Evolutionary conservation across 2,329 filamentous ascomycete genomes (phyloP), one percentile per base, ranked within the genome.

Genomic region (Hymenoscyphus fraxineus): DNA sequence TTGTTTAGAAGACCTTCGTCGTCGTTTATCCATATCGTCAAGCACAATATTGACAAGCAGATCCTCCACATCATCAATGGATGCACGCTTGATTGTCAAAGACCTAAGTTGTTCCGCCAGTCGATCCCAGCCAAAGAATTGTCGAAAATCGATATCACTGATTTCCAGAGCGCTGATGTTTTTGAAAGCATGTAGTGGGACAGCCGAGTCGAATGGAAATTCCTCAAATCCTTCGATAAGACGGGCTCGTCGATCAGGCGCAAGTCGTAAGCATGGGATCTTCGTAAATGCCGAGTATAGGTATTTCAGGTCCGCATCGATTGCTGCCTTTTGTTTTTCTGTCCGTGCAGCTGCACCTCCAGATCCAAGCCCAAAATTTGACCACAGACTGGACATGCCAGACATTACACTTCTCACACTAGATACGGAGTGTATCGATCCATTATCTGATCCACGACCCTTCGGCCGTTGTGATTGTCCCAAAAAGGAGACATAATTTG

Each of bases 241-340:
- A 61, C 90, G 88, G 59, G 94, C 93, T 70, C 92, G 91, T 81
- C 93, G 93, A 77, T 99, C 95, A n/a, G 93, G 93, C 35, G 93
- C 88, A 63, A 99, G 82, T 68, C 90, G 88, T 68, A 99, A 81
- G 74, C 92, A 97, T 0, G 95, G 95, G 55, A 99, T 96, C 80
- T 98, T 99, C 74, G 95, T 99, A 76, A 98, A 99, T 64, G 95
- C 92, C 54, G 95, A 98, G 80, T 97, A 99, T 40, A 99, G 83
- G 76, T 99, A 98, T 77, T 94, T 97, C 71, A 97, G 80, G 76
- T 99, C 95, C 64, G 90, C 87, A 75, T 95, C 88, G 63, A 95
- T 79, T 56, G 92, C 90, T 64, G 89, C 89, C 78, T 96, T 96
- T 76, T 95, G 92, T 75, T 92, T 93, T 78, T 97, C 95, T 41